A percentile compares a stretch with the other conserved stretches of the same genome.
phyloP scores from a whole-genome alignment of 1,139 yeast species.

The Saccharomyces uvarum region DNA sequence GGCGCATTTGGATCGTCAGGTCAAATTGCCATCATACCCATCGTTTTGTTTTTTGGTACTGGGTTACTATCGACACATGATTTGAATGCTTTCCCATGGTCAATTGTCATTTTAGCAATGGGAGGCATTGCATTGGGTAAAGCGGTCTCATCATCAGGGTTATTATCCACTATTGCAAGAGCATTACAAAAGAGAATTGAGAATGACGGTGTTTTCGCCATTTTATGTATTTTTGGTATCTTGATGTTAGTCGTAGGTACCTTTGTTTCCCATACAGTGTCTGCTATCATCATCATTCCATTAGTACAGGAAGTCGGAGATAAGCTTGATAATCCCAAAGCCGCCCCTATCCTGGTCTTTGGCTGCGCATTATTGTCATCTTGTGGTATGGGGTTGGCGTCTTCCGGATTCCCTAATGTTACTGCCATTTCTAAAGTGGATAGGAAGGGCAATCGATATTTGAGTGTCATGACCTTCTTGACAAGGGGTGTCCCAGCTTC shows the following conservation, averaged over 20 bases:
- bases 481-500: conserved; percentile 68
- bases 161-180: conserved; percentile 55
- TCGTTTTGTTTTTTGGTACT: conserved; percentile 61
- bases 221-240: conserved; percentile 58
- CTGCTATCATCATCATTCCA: conserved; percentile 66
- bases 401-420: conserved; percentile 71
- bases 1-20: conserved; percentile 64
- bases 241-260: conserved; percentile 63
- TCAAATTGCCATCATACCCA: conserved; percentile 58
- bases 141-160: conserved; percentile 65
- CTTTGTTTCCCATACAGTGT: conserved; percentile 70
- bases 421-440: conserved; percentile 76
- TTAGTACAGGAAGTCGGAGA: conserved; percentile 63
- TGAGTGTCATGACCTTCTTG: conserved; percentile 57
- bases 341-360: conserved; percentile 56
- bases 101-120: conserved; percentile 67
- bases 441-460: conserved; percentile 58
- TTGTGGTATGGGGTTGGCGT: conserved; percentile 72
- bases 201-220: conserved; percentile 50
- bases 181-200: conserved; percentile 49
- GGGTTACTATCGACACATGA: conserved; percentile 59
- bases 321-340: conserved; percentile 40
- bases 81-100: conserved; percentile 69
- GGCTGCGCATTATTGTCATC: conserved; percentile 61
- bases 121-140: conserved; percentile 73